These are phyloP conservation scores for Pythium aphanidermatum DNA, from an alignment of 352 stramenopile genomes.

Conservation along the genomic window DNA sequence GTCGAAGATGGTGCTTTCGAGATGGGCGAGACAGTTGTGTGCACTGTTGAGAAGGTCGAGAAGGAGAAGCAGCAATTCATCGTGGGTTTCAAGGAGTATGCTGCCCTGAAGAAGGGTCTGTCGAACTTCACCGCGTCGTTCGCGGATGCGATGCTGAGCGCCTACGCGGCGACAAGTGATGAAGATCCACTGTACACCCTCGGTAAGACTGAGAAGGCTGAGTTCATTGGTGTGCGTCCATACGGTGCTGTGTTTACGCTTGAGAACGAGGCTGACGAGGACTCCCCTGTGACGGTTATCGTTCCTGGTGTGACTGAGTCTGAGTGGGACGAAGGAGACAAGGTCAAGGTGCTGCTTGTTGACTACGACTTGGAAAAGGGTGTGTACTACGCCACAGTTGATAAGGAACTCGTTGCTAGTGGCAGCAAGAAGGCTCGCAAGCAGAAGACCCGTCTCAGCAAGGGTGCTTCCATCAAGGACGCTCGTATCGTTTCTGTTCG, in stretches of 20 bases:
- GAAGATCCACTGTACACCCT: slow-evolving; percentile 29
- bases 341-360: slow-evolving; percentile 67
- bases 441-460: slow-evolving; percentile 45
- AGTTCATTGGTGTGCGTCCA: slow-evolving; percentile 78
- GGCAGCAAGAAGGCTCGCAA: slow-evolving; percentile 68
- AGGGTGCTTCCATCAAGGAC: slow-evolving; percentile 31
- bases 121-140: slow-evolving; percentile 24
- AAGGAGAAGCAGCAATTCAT: slow-evolving; percentile 75
- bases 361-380: slow-evolving; percentile 87
- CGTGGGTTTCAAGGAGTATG: slow-evolving; percentile 55
- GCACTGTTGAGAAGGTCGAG: slow-evolving; percentile 70
- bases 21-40: slow-evolving; percentile 82
- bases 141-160: slow-evolving; percentile 51
- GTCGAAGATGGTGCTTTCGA: slow-evolving; percentile 76
- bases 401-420: slow-evolving; percentile 42
- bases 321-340: slow-evolving; percentile 52
- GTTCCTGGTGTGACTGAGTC: slow-evolving; percentile 39
- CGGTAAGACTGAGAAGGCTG: slow-evolving; percentile 72
- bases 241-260: slow-evolving; percentile 85
- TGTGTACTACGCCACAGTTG: slow-evolving; percentile 60
- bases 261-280: slow-evolving; percentile 55
- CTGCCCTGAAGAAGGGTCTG: slow-evolving; percentile 25
- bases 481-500: slow-evolving; percentile 42
- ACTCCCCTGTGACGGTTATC: slow-evolving; percentile 61
- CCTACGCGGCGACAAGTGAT: slow-evolving; percentile 16